Evolutionary conservation across 192 early-diverging fungal species (phyloP), one percentile per base, ranked within the genome.

Genomic region (Kickxella alabastrina): DNA sequence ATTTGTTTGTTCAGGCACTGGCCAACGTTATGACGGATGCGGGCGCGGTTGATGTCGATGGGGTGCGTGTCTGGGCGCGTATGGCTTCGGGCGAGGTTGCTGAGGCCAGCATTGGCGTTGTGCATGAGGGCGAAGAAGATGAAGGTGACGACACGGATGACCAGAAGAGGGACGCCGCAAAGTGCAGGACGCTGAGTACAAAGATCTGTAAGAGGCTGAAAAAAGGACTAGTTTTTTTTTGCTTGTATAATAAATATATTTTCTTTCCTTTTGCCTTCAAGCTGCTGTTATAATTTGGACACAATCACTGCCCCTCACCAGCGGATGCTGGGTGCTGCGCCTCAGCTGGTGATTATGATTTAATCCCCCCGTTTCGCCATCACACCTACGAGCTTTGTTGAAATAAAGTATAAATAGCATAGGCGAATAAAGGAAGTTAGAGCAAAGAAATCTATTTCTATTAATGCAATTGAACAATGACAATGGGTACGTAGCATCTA

Each of bases 111-210:
- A 32, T 70, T 2, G 55, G 51, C 12, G 37, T 53, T 8, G 19
- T 26, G 9, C 19, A 31, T 1, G 25, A 23, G 19, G 10, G 19
- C 8, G 37, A 19, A 2, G 14, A 12, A 8, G 3, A 9, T 10
- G 2, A 23, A 12, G 24, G 24, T 9, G 14, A 3, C 26, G 21
- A n/a, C 17, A 43, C 17, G 3, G 0, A 35, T 44, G 8, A 21
- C 9, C 12, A 10, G 12, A 27, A 18, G 14, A n/a, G 19, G 13
- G 8, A 2, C 6, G 26, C 6, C 12, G 34, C 7, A 40, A 49
- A 3, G 64, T 62, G 7, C 26, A 37, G 17, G 70, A 74, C 44
- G 70, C 70, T 18, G 70, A 74, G 24, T 74, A 62, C 43, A 65
- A 50, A 23, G 63, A 74, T n/a, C 34, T 74, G 8, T 61, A 48